Evolutionary conservation across 1,284 basidiomycete genomes (phyloP), one percentile per base, ranked within the genome.

Genomic region (Neolentinus lepideus): DNA sequence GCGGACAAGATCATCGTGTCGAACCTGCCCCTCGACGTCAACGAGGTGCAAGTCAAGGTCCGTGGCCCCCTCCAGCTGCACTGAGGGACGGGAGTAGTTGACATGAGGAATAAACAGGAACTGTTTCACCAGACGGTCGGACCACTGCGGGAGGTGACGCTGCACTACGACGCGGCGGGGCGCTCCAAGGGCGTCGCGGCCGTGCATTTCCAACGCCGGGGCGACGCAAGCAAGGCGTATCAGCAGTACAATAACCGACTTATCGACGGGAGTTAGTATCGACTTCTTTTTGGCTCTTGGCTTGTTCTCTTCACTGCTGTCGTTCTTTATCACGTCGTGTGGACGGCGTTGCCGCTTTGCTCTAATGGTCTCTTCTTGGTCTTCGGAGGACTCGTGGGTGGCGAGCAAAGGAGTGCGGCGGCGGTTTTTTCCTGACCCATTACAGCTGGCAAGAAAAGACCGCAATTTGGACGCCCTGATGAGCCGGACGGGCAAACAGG

Each of bases 181-280:
- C 85, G 88, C 66, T 94, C 91, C 50, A 97, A 94, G 65, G 96
- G 96, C 58, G 79, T 88, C 58, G 94, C 94, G 45, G 85, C 88
- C 12, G 89, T 99, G 60, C 80, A 87, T 61, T 98, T 98, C 79
- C 77, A 80, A 67, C 85, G 84, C 64, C 87, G 86, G 64, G 94
- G 94, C 56, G 94, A 97, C 66, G 96, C 90, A 57, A 86, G 84
- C 70, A 93, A 90, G 78, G 96, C 96, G 3, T 96, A 88, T 75
- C 80, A 89, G 62, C 84, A 93, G 64, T 99, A 98, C 82, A 94
- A 99, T 83, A 94, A 94, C 77, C 89, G 96, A 70, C 88, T 99
- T 77, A 96, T 99, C 83, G 96, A 99, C 87, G 93, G 94, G 79
- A 97, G 95, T 98, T 90, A 94, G 95, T 97, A 87, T 81, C 82